Base-by-base conservation (phyloP, 345 rosid genomes). In the Eucalyptus lansdowneana region DNA sequence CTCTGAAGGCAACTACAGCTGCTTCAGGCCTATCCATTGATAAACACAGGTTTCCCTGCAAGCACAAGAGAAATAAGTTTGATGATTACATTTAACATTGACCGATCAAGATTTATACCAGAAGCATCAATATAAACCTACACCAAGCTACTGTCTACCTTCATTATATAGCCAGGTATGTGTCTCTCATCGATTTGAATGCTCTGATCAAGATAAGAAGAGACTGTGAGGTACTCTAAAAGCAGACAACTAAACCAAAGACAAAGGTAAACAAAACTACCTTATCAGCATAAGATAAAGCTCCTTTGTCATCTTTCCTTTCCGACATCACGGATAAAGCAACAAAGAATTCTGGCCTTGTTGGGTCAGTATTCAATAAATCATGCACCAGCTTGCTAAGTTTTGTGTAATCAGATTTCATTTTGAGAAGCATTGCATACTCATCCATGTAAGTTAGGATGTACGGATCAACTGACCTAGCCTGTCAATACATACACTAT, bases 361-460 rank as follows among this genome's bases (percentile, higher is more conserved):
- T 93, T 81, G 97, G 96, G 90, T 98, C 99, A 92, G 96, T 96
- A 90, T 83, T 96, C 89, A 97, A 92, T 90, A 98, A 92, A 94
- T 98, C 99, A 89, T 98, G 99, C 93, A 97, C 98, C 72, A 98
- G 93, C 90, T 98, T 97, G 92, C 94, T 95, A 87, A 98, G 95
- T 92, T 95, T 97, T 87, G 95, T 91, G 91, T 94, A 92, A 90
- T 98, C 99, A 80, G 95, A 96, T 94, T 98, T 98, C 87, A 91
- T 91, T 92, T 96, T 96, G 51, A 98, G 95, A 91, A 98, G 98
- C 96, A 97, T 96, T 11, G 99, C 99, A 92, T 96, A 97, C 95
- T 98, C 99, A 91, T 98, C 99, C 99, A 97, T 98, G 89, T 95
- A 97, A 80, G 97, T 96, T 80, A 95, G 88, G 29, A 97, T 91